phyloP scores from a whole-genome alignment of 176 grass and related monocot species.

The Eleusine indica region DNA sequence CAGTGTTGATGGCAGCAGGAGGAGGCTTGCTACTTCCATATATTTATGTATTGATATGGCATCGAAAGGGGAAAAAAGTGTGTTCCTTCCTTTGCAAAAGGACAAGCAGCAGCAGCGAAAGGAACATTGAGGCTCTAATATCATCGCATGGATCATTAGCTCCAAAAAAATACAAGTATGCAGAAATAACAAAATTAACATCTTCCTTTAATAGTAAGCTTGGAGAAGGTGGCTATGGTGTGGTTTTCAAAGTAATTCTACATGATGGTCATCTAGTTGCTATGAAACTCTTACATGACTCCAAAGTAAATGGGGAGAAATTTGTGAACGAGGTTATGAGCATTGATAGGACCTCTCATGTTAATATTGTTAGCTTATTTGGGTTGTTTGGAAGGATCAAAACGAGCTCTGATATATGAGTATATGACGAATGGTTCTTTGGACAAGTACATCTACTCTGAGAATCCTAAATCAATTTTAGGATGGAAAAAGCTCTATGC shows the following conservation, averaged over 20 bases:
- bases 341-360: slow-evolving; percentile 64
- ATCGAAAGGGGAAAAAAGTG: not conserved
- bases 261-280: slow-evolving; percentile 45
- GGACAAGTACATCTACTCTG: slow-evolving; percentile 57
- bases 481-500: slow-evolving; percentile 49
- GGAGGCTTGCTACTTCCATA: slow-evolving; percentile 27
- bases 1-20: slow-evolving; percentile 15
- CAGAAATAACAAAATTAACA: slow-evolving; percentile 54
- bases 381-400: slow-evolving; percentile 56
- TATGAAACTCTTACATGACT: slow-evolving; percentile 55
- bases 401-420: slow-evolving; percentile 61
- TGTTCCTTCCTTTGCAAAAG: not conserved
- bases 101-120: not conserved
- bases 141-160: slow-evolving; percentile 38
- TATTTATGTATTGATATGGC: slow-evolving; percentile 18
- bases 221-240: slow-evolving; percentile 66
- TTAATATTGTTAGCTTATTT: slow-evolving; percentile 57
- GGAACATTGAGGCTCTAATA: slow-evolving; percentile 34
- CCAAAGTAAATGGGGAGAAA: slow-evolving; percentile 50
- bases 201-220: slow-evolving; percentile 41
- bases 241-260: slow-evolving; percentile 47
- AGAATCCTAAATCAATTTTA: slow-evolving; percentile 40
- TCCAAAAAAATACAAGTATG: slow-evolving; percentile 57
- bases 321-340: slow-evolving; percentile 68
- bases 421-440: slow-evolving; percentile 62